phyloP scores from a whole-genome alignment of 768 basidiomycete species.

The Agrocybe praecox region DNA sequence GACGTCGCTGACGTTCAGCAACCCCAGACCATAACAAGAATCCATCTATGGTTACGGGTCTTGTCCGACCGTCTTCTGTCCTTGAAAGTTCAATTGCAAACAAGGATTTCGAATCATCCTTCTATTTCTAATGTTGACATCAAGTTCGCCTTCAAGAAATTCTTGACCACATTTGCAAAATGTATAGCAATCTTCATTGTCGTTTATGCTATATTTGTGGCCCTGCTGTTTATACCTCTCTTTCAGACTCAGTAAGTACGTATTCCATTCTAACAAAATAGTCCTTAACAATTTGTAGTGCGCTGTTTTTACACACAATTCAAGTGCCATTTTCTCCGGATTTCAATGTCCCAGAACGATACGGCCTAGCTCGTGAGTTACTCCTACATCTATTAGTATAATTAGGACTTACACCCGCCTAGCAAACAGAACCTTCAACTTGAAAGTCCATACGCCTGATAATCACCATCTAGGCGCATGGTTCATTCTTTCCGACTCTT shows the following conservation, averaged over 20 bases:
- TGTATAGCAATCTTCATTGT: constrained; percentile 45
- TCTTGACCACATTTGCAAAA: neutral
- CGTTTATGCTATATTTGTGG: constrained; percentile 55
- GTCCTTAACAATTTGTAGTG: constrained; percentile 24
- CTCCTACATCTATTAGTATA: neutral
- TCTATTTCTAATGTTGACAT: too few species aligned
- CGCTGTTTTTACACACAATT: constrained; percentile 65
- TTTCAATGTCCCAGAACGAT: constrained; percentile 71
- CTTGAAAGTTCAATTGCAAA: too few species aligned
- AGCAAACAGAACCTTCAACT: constrained; percentile 81
- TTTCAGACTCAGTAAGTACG: constrained; percentile 69
- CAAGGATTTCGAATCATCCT: too few species aligned
- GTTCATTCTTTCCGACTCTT: constrained; percentile 74
- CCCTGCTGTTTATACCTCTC: constrained; percentile 59
- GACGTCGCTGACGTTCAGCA: too few species aligned
- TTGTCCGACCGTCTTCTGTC: too few species aligned
- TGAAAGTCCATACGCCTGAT: constrained; percentile 73
- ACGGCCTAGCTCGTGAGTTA: constrained; percentile 76
- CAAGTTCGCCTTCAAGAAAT: too few species aligned
- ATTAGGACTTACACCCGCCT: neutral
- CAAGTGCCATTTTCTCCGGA: constrained; percentile 63
- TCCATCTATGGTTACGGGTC: too few species aligned
- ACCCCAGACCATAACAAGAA: too few species aligned
- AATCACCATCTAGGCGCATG: constrained; percentile 83
- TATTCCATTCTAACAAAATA: neutral